Conservation (phyloP, 1,284 basidiomycete genomes). For the Porogramme epimiltina region DNA sequence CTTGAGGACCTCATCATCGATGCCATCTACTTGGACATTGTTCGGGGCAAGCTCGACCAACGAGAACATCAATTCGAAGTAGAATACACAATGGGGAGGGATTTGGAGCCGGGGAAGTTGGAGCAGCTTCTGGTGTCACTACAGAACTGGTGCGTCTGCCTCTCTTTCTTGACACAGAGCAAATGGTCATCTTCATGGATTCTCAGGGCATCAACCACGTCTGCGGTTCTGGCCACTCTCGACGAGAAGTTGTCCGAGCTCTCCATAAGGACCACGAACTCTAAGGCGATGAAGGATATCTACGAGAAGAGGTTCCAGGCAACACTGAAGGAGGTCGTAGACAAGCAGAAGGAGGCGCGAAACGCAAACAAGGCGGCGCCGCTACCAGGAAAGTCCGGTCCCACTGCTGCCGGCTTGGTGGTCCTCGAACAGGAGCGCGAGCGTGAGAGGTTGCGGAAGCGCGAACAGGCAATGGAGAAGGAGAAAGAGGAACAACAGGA, state of each 20-base stretch:
- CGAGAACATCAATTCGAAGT: conserved; percentile 85
- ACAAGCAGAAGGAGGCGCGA: conserved; percentile 46
- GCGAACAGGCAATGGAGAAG: conserved; percentile 32
- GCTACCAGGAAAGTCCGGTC: conserved; percentile 20
- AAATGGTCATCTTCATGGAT: too few relatives aligned
- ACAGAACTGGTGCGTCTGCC: conserved; percentile 64
- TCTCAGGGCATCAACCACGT: conserved; percentile 72
- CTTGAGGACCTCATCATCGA: conserved; percentile 97
- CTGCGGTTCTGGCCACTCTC: conserved; percentile 56
- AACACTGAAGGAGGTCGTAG: conserved; percentile 54
- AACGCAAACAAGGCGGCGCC: conserved; percentile 21
- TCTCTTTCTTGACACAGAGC: too few relatives aligned
- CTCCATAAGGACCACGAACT: conserved; percentile 37
- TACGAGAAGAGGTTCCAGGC: conserved; percentile 51
- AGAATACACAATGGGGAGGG: conserved; percentile 89
- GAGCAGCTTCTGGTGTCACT: conserved; percentile 62
- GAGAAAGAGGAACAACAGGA: conserved; percentile 36
- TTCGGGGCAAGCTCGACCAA: conserved; percentile 91
- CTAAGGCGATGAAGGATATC: conserved; percentile 36
- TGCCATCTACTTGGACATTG: conserved; percentile 86
- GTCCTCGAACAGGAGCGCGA: conserved; percentile 23
- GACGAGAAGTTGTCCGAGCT: conserved; percentile 56
- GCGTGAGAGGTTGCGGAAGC: conserved; percentile 23
- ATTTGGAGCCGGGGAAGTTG: conserved; percentile 73
- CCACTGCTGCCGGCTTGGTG: conserved; percentile 28